Evolutionary conservation across 164 flowering plant genomes (phyloP).

Genomic region (Magnolia changhungtana): DNA sequence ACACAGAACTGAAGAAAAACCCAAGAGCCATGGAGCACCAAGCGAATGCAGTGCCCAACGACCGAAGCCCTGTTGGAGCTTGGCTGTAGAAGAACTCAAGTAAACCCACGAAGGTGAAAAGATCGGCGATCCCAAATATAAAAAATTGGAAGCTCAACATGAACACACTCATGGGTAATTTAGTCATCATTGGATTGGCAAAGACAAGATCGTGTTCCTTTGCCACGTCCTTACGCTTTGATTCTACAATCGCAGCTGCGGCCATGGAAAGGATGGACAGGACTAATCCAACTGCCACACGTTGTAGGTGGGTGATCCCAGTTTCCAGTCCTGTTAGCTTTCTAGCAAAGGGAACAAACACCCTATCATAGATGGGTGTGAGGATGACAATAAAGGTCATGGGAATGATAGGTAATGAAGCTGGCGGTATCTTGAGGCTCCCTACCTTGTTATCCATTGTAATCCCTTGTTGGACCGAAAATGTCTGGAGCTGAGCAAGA

Average conservation of each 20-base stretch:
- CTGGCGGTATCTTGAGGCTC: slow-evolving; percentile 39
- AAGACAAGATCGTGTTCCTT: slow-evolving; percentile 12
- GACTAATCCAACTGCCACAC: slow-evolving; percentile 45
- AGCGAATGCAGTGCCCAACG: slow-evolving; percentile 41
- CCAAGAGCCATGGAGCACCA: slow-evolving; percentile 57
- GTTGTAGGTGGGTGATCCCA: slow-evolving; percentile 49
- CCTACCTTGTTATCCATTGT: slow-evolving; percentile 45
- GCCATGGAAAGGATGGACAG: slow-evolving; percentile 48
- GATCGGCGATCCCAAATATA: slow-evolving; percentile 50
- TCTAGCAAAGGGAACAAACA: slow-evolving; percentile 31
- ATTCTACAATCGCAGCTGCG: slow-evolving; percentile 38
- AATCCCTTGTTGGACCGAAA: slow-evolving; percentile 49
- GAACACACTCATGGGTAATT: slow-evolving; percentile 34
- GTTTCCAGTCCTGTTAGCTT: slow-evolving; percentile 13
- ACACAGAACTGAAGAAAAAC: slow-evolving; percentile 40
- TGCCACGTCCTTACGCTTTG: slow-evolving; percentile 33
- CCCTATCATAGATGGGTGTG: slow-evolving; percentile 37
- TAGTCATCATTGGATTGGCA: slow-evolving; percentile 23
- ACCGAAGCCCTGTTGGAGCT: slow-evolving; percentile 38
- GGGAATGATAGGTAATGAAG: slow-evolving; percentile 48
- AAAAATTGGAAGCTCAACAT: slow-evolving; percentile 49
- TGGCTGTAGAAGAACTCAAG: slow-evolving; percentile 52
- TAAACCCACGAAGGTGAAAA: slow-evolving; percentile 48
- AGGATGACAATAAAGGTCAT: slow-evolving; percentile 36
- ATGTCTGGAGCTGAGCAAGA: slow-evolving; percentile 57